Base-by-base conservation (phyloP, 2,329 filamentous ascomycete genomes). In the Aschersonia sp. region DNA sequence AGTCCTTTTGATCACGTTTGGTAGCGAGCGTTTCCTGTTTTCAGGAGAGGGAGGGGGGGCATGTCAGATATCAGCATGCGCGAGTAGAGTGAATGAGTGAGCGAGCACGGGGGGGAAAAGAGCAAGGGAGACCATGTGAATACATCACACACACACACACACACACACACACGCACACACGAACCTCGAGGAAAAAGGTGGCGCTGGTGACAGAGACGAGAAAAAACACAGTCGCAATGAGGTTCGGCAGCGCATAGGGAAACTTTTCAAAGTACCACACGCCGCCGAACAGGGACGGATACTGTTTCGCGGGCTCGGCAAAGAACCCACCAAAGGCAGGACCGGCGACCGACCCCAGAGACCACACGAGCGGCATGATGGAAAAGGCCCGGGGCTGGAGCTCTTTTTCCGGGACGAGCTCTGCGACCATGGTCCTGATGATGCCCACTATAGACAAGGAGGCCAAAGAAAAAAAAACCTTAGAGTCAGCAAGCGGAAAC, bases 341-440 rank as follows among this genome's bases (percentile, higher is more conserved):
- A 0, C 90, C 90, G 55, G 95, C 85, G 39, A 95, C 87, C 37
- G 81, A 85, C 1, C 90, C 90, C 46, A 96, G 69, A 9, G 82
- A 88, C 84, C 87, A 97, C 33, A 78, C 85, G 12, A 97, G 67
- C 4, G 90, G 90, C 89, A 97, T 96, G 43, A 97, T 72, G 53
- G 83, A 88, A 63, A 97, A 97, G 0, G 92, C 92, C 46, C 80
- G 73, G 0, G 90, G 89, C 59, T 96, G 90, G 6, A 95, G 71
- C 58, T 88, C 84, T 61, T 77, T 87, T 62, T 92, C 81, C 0
- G 87, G 85, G 2, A 95, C 88, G 74, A 96, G 81, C 63, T 96
- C 90, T 0, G 90, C 90, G 2, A 96, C 88, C 68, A 92, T 87
- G 12, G 87, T 94, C 54, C 89, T 71, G 53, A 96, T 83, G 52